Percentiles rank a stretch among this genome's conserved stretches.
Evolutionary conservation across 179 eudicot species (phyloP).

Genomic region (Silene vulgaris): DNA sequence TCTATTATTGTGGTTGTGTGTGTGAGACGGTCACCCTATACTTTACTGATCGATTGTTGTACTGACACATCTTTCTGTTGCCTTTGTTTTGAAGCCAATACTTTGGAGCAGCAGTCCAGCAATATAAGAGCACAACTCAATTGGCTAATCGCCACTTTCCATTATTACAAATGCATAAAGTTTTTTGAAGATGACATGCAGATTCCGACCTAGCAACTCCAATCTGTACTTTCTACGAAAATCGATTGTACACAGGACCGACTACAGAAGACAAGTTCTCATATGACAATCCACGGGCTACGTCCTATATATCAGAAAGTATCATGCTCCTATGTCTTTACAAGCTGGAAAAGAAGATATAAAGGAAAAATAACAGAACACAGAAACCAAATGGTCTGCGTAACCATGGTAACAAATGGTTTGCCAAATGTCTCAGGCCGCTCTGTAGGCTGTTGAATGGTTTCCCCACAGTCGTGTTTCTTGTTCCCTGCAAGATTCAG

Average conservation of each 20-base stretch:
- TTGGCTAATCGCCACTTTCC: not conserved
- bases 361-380: not conserved
- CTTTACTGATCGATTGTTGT: too few species aligned
- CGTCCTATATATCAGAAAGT: not conserved
- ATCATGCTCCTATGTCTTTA: constrained; percentile 4
- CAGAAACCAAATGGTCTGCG: not conserved
- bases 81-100: too few species aligned
- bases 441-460: constrained; percentile 26
- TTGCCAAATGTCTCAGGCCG: constrained; percentile 22
- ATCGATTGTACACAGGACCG: not conserved
- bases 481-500: constrained; percentile 26
- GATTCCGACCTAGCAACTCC: not conserved
- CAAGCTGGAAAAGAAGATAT: not conserved
- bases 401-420: not conserved
- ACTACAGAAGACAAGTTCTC: not conserved
- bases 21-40: too few species aligned
- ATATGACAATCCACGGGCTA: not conserved
- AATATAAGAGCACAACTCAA: not conserved
- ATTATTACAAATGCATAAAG: not conserved
- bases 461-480: constrained; percentile 29
- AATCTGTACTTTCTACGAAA: not conserved
- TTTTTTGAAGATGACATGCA: not conserved
- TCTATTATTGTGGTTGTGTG: too few species aligned
- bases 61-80: too few species aligned
- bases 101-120: too few species aligned